phyloP scores from a whole-genome alignment of 495 filamentous ascomycete species.

The Trichoderma gamsii region DNA sequence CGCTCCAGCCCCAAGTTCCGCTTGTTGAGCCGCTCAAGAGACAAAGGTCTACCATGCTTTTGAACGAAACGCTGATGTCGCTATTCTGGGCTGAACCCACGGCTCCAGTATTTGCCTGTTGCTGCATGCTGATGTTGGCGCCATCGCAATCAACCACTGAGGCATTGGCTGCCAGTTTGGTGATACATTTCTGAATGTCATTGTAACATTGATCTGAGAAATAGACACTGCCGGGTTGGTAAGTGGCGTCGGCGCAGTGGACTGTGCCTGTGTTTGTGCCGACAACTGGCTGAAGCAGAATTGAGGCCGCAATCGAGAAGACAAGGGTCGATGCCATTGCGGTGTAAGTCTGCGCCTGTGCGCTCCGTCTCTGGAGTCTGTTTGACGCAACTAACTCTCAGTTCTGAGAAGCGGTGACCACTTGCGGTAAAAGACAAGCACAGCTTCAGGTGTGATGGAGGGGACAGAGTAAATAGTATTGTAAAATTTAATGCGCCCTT shows the following conservation, averaged over 20 bases:
- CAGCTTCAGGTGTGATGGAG: background rate
- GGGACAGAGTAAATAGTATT: background rate
- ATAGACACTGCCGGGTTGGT: conserved; percentile 17
- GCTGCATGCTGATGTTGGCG: conserved; percentile 18
- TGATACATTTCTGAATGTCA: conserved; percentile 17
- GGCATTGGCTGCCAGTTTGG: conserved; percentile 17
- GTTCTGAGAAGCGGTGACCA: background rate
- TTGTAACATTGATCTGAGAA: conserved; percentile 18
- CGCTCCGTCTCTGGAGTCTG: background rate
- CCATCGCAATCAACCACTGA: conserved; percentile 17
- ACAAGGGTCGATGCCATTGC: background rate
- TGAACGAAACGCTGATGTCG: conserved; percentile 16
- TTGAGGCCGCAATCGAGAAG: conserved; percentile 10
- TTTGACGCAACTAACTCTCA: background rate
- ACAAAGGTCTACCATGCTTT: conserved; percentile 20
- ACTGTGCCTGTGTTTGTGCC: conserved; percentile 15
- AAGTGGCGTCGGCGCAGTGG: conserved; percentile 16
- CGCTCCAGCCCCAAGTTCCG: conserved; percentile 18
- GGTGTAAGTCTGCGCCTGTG: background rate
- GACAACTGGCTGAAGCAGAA: conserved; percentile 13
- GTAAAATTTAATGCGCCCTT: background rate
- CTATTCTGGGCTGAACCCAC: conserved; percentile 14
- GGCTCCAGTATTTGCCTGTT: conserved; percentile 12
- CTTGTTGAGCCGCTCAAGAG: conserved; percentile 18
- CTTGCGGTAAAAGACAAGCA: background rate